Base-by-base conservation (phyloP, 176 grass and related monocot genomes). In the Zea mays region DNA sequence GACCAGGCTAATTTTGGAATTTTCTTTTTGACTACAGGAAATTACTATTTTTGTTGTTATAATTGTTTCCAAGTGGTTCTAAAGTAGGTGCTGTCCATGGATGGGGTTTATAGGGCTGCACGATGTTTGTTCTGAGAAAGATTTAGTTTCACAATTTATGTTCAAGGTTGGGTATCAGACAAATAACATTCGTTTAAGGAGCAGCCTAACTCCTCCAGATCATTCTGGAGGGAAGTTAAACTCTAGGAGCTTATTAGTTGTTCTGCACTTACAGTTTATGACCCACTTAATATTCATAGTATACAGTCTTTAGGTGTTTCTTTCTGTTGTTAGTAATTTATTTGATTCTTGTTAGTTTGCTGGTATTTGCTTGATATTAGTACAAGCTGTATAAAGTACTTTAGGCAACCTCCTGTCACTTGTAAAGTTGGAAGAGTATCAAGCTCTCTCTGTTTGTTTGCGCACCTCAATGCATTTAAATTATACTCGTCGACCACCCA, bases 391-490 rank as follows among this genome's bases (percentile, higher is more conserved):
- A 42, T 52, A 43, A 44, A 17, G 7, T 77, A 77, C 10, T 71
- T 39, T 69, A 77, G n/a, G 48, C 39, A 17, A 9, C 21, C 5
- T 86, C 38, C 21, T 67, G 33, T 34, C 40, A 34, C 66, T 72
- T 1, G 20, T 65, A 41, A 42, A 44, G 7, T 69, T 78, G 39
- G 62, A 70, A 69, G 13, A 45, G 52, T 67, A 75, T 56, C 7
- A 64, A 21, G 12, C 17, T 62, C 8, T 21, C 33, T 48, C 41
- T 67, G 21, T 67, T 17, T 9, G 34, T 55, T 7, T 70, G 27
- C 70, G 7, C 15, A 42, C 57, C 6, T 71, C 8, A 12, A 21
- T 88, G 8, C 37, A 60, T 67, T 34, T 54, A 17, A 17, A 13
- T 65, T 34, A 64, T 73, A 17, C 54, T 42, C 40, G 2, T 34